Evolutionary conservation across 768 basidiomycete genomes (phyloP).

Genomic region (Kwoniella dejecticola): DNA sequence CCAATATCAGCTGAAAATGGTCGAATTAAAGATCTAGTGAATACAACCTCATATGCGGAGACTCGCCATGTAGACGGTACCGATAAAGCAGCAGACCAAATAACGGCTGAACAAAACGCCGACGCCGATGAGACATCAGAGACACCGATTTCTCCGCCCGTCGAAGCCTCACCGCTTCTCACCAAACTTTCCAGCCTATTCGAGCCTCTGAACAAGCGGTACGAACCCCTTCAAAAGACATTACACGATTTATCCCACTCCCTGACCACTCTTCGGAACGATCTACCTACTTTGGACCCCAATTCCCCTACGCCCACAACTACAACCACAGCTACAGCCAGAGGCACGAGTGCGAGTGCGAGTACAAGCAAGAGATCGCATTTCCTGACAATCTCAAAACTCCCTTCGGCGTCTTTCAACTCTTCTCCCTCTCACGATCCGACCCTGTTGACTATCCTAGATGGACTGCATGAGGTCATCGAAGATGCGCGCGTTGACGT

Average conservation of each 20-base stretch:
- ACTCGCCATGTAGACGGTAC: too few relatives aligned
- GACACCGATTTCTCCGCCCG: constrained; percentile 2
- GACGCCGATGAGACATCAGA: too few relatives aligned
- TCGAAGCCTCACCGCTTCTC: constrained; percentile 19
- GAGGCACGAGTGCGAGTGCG: too few relatives aligned
- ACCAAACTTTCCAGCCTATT: constrained; percentile 31
- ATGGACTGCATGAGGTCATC: constrained; percentile 52
- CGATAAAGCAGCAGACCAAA: too few relatives aligned
- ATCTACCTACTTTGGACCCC: constrained; percentile 24
- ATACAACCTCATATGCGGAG: too few relatives aligned
- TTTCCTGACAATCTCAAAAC: constrained; percentile 19
- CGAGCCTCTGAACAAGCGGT: constrained; percentile 29
- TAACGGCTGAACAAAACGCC: too few relatives aligned
- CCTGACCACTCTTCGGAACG: constrained; percentile 28
- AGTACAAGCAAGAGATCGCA: constrained; percentile 23
- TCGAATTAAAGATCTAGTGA: too few relatives aligned
- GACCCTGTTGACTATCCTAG: constrained; percentile 38
- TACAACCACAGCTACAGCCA: too few relatives aligned
- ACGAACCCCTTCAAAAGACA: constrained; percentile 36
- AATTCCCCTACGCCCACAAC: constrained; percentile 14
- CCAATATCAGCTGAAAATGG: too few relatives aligned
- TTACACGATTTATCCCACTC: constrained; percentile 48
- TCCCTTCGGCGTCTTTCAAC: constrained; percentile 6
- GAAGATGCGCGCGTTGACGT: constrained; percentile 56
- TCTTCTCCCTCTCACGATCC: constrained; percentile 27